These are phyloP conservation scores for Terfezia claveryi DNA, from an alignment of 495 filamentous ascomycete species.

Conservation along the genomic window DNA sequence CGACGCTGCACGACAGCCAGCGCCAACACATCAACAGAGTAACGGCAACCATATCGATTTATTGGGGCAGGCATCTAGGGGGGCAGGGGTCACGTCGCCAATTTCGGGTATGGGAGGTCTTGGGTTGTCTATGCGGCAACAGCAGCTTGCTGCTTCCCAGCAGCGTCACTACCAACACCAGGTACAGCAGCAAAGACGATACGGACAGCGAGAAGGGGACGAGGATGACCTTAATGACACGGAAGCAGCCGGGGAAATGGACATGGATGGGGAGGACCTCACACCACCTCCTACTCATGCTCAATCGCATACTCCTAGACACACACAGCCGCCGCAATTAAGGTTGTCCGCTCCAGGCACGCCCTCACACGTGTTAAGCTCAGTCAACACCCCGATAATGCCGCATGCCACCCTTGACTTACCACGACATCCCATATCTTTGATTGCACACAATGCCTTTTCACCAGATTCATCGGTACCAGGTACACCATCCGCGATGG, in stretches of 20 bases:
- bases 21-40: conserved; percentile 19
- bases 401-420: conserved; percentile 93
- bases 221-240: conserved; percentile 20
- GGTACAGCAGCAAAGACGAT: conserved; percentile 18
- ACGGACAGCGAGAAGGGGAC: conserved; percentile 8
- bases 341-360: conserved; percentile 71
- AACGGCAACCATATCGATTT: conserved; percentile 12
- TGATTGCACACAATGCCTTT: conserved; percentile 18
- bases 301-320: conserved; percentile 28
- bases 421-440: conserved; percentile 47
- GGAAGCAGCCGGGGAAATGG: conserved; percentile 49
- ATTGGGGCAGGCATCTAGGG: conserved; percentile 22
- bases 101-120: conserved; percentile 21
- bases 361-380: conserved; percentile 49
- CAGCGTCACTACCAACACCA: conserved; percentile 17
- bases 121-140: conserved; percentile 24
- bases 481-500: conserved; percentile 43
- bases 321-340: conserved; percentile 50
- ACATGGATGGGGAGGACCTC: conserved; percentile 62
- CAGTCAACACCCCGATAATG: conserved; percentile 91
- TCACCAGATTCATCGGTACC: conserved; percentile 58
- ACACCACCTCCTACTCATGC: conserved; percentile 38
- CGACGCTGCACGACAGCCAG: conserved; percentile 34
- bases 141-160: conserved; percentile 18
- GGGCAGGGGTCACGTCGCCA: conserved; percentile 24